These are phyloP conservation scores for Microdochium bolleyi DNA, from an alignment of 2,329 filamentous ascomycete species.

Conservation along the genomic window DNA sequence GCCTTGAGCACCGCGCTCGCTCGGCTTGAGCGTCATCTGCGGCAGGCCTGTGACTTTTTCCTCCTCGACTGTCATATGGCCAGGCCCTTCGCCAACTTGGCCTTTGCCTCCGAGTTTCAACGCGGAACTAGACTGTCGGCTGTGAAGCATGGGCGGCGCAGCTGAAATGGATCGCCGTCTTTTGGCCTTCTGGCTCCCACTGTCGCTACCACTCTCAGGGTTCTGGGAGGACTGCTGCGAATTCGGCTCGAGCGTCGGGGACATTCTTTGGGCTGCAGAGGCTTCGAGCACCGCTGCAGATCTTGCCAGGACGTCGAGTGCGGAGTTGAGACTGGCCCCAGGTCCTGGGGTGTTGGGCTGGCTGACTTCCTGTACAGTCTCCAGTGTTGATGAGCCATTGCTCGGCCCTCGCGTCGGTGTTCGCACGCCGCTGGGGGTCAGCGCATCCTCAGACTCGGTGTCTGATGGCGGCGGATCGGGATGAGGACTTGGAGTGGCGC, in stretches of 20 bases:
- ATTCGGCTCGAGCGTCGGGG: slow-evolving; percentile 25
- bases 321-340: slow-evolving; percentile 5
- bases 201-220: slow-evolving; percentile 60
- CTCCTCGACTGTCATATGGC: slow-evolving; percentile 95
- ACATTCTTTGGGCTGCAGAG: slow-evolving; percentile 30
- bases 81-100: slow-evolving; percentile 56
- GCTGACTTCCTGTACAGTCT: slow-evolving; percentile 89
- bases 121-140: slow-evolving; percentile 58
- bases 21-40: slow-evolving; percentile 65
- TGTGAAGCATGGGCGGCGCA: slow-evolving; percentile 45
- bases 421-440: slow-evolving; percentile 43
- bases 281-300: slow-evolving; percentile 45
- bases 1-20: slow-evolving; percentile 52
- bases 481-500: slow-evolving; percentile 37
- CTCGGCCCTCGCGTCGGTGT: slow-evolving; percentile 53
- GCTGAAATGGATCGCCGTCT: slow-evolving; percentile 31
- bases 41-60: slow-evolving; percentile 91
- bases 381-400: slow-evolving; percentile 57
- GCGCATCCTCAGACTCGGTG: slow-evolving; percentile 43
- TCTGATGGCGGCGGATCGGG: slow-evolving; percentile 34
- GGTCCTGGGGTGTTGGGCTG: slow-evolving; percentile 61
- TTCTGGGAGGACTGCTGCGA: slow-evolving; percentile 36
- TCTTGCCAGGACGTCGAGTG: slow-evolving; percentile 26
- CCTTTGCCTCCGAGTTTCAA: slow-evolving; percentile 59
- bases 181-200: slow-evolving; percentile 40